Conservation (phyloP, 1,284 basidiomycete genomes). For the Afroboletus lepidellus region DNA sequence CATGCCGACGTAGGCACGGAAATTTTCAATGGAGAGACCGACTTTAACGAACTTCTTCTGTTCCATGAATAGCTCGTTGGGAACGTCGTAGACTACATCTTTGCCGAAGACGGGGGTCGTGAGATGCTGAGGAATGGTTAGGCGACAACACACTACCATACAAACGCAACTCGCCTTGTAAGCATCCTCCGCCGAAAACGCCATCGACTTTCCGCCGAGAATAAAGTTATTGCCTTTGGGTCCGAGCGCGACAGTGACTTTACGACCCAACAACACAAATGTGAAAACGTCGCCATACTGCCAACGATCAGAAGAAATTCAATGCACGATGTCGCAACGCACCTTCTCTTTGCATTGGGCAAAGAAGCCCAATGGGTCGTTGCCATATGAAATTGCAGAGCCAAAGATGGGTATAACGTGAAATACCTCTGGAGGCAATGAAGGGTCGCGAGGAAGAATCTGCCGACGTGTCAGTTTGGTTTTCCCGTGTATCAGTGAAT, state of each 20-base stretch:
- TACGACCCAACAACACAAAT: constrained; percentile 86
- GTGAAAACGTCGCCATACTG: constrained; percentile 88
- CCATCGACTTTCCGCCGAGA: constrained; percentile 89
- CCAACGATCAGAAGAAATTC: not conserved
- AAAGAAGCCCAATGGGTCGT: constrained; percentile 80
- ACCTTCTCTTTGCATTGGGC: constrained; percentile 82
- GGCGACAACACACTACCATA: not conserved
- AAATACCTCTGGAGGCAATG: constrained; percentile 75
- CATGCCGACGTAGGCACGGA: too few species aligned
- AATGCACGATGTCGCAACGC: constrained; percentile 34
- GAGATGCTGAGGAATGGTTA: constrained; percentile 56
- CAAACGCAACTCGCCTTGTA: constrained; percentile 67
- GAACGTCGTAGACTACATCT: constrained; percentile 96
- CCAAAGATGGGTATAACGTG: constrained; percentile 77
- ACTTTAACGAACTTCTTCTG: constrained; percentile 98
- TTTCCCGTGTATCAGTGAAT: not conserved
- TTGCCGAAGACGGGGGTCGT: constrained; percentile 95
- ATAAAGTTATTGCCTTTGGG: constrained; percentile 94
- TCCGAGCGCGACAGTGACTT: constrained; percentile 90
- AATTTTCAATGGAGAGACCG: constrained; percentile 90
- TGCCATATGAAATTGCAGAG: constrained; percentile 73
- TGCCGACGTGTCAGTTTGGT: constrained; percentile 24
- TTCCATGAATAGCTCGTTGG: constrained; percentile 97
- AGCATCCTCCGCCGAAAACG: constrained; percentile 95
- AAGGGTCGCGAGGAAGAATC: constrained; percentile 55